Evolutionary conservation across 768 basidiomycete genomes (phyloP), one percentile per base, ranked within the genome.

Genomic region (Amanita exitialis): DNA sequence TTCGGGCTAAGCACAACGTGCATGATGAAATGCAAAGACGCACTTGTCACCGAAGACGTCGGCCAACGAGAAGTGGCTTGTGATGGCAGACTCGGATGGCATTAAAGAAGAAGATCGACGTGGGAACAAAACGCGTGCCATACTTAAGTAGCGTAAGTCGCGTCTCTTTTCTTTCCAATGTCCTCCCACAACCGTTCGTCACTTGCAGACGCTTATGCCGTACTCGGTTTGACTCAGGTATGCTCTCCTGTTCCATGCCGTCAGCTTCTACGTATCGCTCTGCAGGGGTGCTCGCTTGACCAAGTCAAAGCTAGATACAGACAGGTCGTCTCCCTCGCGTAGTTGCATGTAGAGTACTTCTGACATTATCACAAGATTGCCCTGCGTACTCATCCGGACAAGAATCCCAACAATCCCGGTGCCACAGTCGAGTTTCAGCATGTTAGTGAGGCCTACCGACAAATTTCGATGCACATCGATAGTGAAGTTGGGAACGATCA

Each of bases 341-440:
- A 28, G 53, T 12, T 23, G 8, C 43, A 38, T 44, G 39, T 37
- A 21, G 47, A 48, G 10, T 34, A 51, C 45, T n/a, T 23, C 16
- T 23, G 12, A 18, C 8, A 32, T 53, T 41, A 51, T 35, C 38
- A 52, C 44, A 49, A 84, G 79, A 68, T 80, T 48, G 84, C 84
- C 4, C 67, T 86, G 20, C 72, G 72, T 16, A 83, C 79, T 0
- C 87, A 89, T 65, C 86, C 87, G 6, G 86, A 87, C 67, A 88
- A 87, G 67, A 87, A 87, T 53, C 79, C 73, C 0, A 74, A 74
- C 37, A 78, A 87, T 56, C 73, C 72, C 36, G 69, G 73, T 56
- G 86, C 84, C 42, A 87, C 86, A 35, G 72, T 70, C 3, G 71
- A 82, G 60, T 89, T 90, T 59, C 86, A 89, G 64, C 66, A 69